Percentiles rank a stretch among this genome's conserved stretches.
phyloP scores from a whole-genome alignment of 345 rosid genomes.

The Citrus inodora region DNA sequence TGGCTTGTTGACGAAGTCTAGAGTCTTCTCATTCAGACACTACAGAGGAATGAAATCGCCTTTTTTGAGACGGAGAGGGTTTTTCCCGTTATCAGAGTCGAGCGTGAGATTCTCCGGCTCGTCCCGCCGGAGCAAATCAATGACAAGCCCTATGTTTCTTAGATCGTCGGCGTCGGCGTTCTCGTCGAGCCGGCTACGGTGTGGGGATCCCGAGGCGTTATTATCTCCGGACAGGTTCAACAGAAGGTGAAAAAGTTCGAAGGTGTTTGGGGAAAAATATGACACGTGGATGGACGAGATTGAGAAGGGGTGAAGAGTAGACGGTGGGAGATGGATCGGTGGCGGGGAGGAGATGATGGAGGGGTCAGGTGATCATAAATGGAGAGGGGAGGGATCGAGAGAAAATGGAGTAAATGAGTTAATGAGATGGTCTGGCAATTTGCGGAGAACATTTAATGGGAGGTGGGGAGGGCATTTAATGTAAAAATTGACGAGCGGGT shows the following conservation, averaged over 20 bases:
- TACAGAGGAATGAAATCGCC: slow-evolving; percentile 74
- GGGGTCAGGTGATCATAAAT: slow-evolving; percentile 20
- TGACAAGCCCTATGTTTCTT: slow-evolving; percentile 78
- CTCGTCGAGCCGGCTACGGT: slow-evolving; percentile 83
- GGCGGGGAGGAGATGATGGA: slow-evolving; percentile 7
- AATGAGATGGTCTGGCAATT: slow-evolving; percentile 24
- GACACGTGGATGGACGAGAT: slow-evolving; percentile 64
- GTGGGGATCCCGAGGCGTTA: slow-evolving; percentile 97
- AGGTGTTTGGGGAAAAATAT: neutral
- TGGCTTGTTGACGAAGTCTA: slow-evolving; percentile 59
- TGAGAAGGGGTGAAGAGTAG: slow-evolving; percentile 5
- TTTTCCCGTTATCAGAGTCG: slow-evolving; percentile 72
- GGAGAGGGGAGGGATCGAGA: slow-evolving; percentile 19
- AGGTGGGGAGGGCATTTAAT: slow-evolving; percentile 57
- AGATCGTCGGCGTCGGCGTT: slow-evolving; percentile 37
- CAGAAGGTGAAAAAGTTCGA: slow-evolving; percentile 27
- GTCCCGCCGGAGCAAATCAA: slow-evolving; percentile 60
- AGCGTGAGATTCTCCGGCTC: slow-evolving; percentile 53
- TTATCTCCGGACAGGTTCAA: slow-evolving; percentile 90
- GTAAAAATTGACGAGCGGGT: slow-evolving; percentile 50
- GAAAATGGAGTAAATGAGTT: slow-evolving; percentile 9
- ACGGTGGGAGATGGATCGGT: slow-evolving; percentile 25
- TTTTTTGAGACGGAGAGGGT: slow-evolving; percentile 56
- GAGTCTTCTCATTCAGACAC: slow-evolving; percentile 77
- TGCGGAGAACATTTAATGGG: slow-evolving; percentile 34